These are phyloP conservation scores for Xerocomellus amylosporus DNA, from an alignment of 768 basidiomycete genomes.

Conservation along the genomic window DNA sequence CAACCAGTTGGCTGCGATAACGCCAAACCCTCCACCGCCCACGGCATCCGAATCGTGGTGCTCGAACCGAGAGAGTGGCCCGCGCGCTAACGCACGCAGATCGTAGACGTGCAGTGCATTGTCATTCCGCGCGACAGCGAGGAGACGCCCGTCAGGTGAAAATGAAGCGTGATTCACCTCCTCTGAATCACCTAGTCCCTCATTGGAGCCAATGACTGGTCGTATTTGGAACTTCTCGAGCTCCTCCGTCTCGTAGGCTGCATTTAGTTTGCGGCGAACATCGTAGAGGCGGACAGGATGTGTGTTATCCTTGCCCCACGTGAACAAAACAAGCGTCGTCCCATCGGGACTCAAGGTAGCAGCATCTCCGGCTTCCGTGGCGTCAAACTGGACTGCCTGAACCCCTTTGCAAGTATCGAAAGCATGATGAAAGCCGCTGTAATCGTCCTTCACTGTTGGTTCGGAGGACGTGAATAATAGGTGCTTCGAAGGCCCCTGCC, in stretches of 20 bases:
- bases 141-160: conserved; percentile 59
- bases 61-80: conserved; percentile 46
- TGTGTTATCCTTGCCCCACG: conserved; percentile 17
- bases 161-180: conserved; percentile 52
- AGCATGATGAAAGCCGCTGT: conserved; percentile 47
- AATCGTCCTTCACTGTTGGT: conserved; percentile 24
- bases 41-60: conserved; percentile 41
- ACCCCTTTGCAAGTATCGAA: conserved; percentile 40
- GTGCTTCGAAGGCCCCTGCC: conserved; percentile 36
- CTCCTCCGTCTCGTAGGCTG: conserved; percentile 28
- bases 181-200: conserved; percentile 19
- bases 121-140: conserved; percentile 60
- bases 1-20: conserved; percentile 55
- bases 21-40: conserved; percentile 41
- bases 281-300: conserved; percentile 54
- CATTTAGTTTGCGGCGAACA: conserved; percentile 33
- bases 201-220: not conserved
- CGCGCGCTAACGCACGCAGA: conserved; percentile 46
- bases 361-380: conserved; percentile 52
- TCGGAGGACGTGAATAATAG: conserved; percentile 59
- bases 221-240: conserved; percentile 36
- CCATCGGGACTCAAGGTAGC: conserved; percentile 47
- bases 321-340: conserved; percentile 33
- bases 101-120: conserved; percentile 64
- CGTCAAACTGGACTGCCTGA: conserved; percentile 38